A percentile compares a stretch with the other conserved stretches of the same genome.
Conservation (phyloP, 2,329 filamentous ascomycete genomes). For the Onygena corvina region DNA sequence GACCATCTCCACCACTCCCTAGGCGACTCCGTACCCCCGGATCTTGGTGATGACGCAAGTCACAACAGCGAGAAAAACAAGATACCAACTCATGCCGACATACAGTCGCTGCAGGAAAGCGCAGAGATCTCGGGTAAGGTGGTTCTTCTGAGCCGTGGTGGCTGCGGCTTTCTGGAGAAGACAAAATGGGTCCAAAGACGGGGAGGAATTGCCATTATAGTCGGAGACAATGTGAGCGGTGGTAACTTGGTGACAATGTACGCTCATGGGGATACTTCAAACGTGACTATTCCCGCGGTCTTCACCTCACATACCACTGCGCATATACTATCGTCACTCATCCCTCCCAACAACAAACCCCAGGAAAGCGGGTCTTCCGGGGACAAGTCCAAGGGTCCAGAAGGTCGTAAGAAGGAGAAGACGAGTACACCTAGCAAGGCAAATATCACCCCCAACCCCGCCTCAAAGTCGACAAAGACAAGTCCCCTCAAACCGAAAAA, state of each 20-base stretch:
- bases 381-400: slow-evolving; percentile 36
- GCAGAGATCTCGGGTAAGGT: slow-evolving; percentile 91
- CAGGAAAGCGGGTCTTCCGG: slow-evolving; percentile 38
- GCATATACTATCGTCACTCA: slow-evolving; percentile 73
- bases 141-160: slow-evolving; percentile 78
- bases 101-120: slow-evolving; percentile 78
- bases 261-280: slow-evolving; percentile 89
- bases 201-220: slow-evolving; percentile 78
- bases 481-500: slow-evolving; percentile 15
- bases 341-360: slow-evolving; percentile 52
- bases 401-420: slow-evolving; percentile 33
- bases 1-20: slow-evolving; percentile 59
- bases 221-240: slow-evolving; percentile 83
- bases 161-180: slow-evolving; percentile 93
- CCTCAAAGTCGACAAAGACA: slow-evolving; percentile 23
- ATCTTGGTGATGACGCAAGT: slow-evolving; percentile 25
- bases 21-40: slow-evolving; percentile 31
- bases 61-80: slow-evolving; percentile 26
- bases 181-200: slow-evolving; percentile 92
- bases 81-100: slow-evolving; percentile 59
- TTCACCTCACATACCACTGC: slow-evolving; percentile 94
- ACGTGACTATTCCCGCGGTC: slow-evolving; percentile 82
- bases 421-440: slow-evolving; percentile 20
- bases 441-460: slow-evolving; percentile 22
- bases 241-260: slow-evolving; percentile 94